A percentile compares a stretch with the other conserved stretches of the same genome.
Conservation (phyloP, 2,329 filamentous ascomycete genomes). For the Ophiocordyceps camponoti-floridani region DNA sequence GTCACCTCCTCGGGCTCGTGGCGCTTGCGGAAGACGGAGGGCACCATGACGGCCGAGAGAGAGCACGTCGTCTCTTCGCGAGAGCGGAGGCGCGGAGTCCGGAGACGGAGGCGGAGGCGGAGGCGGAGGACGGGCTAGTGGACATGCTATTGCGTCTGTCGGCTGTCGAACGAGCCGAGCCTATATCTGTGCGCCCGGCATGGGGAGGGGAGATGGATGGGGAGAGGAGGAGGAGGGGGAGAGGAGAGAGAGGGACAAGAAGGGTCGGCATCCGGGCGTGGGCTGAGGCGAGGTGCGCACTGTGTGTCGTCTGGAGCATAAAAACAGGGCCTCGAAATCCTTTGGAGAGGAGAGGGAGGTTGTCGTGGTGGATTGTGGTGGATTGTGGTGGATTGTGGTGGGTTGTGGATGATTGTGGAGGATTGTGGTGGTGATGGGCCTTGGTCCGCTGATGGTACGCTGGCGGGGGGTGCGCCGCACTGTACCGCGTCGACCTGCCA, state of each 20-base stretch:
- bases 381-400: too few relatives aligned
- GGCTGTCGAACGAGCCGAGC: too few relatives aligned
- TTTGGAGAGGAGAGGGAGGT: not conserved
- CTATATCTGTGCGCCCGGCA: not conserved
- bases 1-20: constrained; percentile 26
- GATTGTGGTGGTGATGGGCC: too few relatives aligned
- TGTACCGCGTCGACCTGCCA: not conserved
- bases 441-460: not conserved
- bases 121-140: not conserved
- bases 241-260: not conserved
- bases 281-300: not conserved
- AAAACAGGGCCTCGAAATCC: not conserved
- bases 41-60: constrained; percentile 9
- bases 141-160: not conserved
- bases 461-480: not conserved
- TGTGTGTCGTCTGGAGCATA: not conserved
- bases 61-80: not conserved
- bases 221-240: not conserved
- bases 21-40: constrained; percentile 24
- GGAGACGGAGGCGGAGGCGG: not conserved
- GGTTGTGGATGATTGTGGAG: too few relatives aligned
- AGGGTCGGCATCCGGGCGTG: not conserved
- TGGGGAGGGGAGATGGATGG: too few relatives aligned
- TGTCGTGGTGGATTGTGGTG: not conserved
- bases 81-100: not conserved